Percentiles rank a stretch among this genome's conserved stretches.
These are phyloP conservation scores for Paramecium bursaria DNA, from an alignment of 73 alveolate genomes.

Conservation along the genomic window DNA sequence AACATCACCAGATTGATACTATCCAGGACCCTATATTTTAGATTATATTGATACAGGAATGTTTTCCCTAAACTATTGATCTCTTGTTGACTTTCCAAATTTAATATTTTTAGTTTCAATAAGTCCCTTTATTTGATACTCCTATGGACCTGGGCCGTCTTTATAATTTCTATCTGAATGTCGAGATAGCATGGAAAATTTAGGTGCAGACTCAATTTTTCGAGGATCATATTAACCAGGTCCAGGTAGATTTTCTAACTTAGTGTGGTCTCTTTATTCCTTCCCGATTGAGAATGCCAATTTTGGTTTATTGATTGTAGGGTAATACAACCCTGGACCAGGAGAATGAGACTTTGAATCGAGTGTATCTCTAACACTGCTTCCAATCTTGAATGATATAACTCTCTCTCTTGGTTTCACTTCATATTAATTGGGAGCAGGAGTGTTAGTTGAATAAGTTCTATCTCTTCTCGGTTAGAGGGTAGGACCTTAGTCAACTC, in stretches of 20 bases:
- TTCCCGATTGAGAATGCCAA: not conserved
- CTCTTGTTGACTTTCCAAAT: constrained; percentile 35
- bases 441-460: not conserved
- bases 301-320: not conserved
- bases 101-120: constrained; percentile 30
- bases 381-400: constrained; percentile 31
- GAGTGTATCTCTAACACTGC: constrained; percentile 30
- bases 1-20: too few relatives aligned
- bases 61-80: too few relatives aligned
- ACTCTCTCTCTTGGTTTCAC: too few relatives aligned
- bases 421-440: constrained; percentile 44
- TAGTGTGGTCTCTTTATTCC: constrained; percentile 7
- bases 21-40: too few relatives aligned
- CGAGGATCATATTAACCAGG: constrained; percentile 42
- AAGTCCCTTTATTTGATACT: not conserved
- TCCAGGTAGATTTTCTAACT: not conserved
- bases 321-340: constrained; percentile 25
- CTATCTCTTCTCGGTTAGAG: constrained; percentile 40
- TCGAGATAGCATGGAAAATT: constrained; percentile 14
- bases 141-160: constrained; percentile 46
- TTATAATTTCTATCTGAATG: not conserved
- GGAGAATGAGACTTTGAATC: constrained; percentile 7
- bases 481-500: not conserved
- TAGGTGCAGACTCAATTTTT: constrained; percentile 3
- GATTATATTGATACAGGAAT: too few relatives aligned